Evolutionary conservation across 2,329 filamentous ascomycete genomes (phyloP).

Genomic region (Diaporthe citri): DNA sequence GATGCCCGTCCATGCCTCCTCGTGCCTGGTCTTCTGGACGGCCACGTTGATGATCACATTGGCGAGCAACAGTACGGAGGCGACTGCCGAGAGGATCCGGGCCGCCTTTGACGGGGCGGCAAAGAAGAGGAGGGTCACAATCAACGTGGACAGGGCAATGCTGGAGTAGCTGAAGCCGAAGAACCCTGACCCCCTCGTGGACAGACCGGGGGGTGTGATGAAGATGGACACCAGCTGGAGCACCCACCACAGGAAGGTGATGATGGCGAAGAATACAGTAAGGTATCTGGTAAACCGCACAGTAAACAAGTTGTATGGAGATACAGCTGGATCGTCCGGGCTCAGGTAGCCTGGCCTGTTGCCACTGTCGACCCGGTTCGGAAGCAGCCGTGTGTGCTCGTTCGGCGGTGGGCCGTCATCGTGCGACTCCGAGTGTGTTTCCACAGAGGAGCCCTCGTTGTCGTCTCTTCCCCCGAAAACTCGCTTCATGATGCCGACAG

Average conservation of each 20-base stretch:
- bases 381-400: slow-evolving; percentile 76
- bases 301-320: slow-evolving; percentile 95
- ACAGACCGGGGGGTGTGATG: slow-evolving; percentile 87
- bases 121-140: slow-evolving; percentile 89
- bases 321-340: slow-evolving; percentile 86
- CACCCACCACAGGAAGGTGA: slow-evolving; percentile 94
- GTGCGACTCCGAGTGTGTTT: slow-evolving; percentile 41
- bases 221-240: slow-evolving; percentile 90
- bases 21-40: slow-evolving; percentile 79
- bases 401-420: slow-evolving; percentile 51
- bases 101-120: slow-evolving; percentile 83
- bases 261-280: slow-evolving; percentile 79
- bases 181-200: slow-evolving; percentile 92
- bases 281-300: slow-evolving; percentile 84
- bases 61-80: slow-evolving; percentile 76
- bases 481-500: slow-evolving; percentile 34
- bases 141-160: slow-evolving; percentile 80
- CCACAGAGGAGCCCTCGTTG: slow-evolving; percentile 46
- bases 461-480: slow-evolving; percentile 38
- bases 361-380: slow-evolving; percentile 71
- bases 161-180: slow-evolving; percentile 88
- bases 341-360: slow-evolving; percentile 68
- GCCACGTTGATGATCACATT: slow-evolving; percentile 84
- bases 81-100: slow-evolving; percentile 77
- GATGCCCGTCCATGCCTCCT: slow-evolving; percentile 94